These are phyloP conservation scores for Aspergillus pseudoviridinutans DNA, from an alignment of 2,329 filamentous ascomycete species.

Conservation along the genomic window DNA sequence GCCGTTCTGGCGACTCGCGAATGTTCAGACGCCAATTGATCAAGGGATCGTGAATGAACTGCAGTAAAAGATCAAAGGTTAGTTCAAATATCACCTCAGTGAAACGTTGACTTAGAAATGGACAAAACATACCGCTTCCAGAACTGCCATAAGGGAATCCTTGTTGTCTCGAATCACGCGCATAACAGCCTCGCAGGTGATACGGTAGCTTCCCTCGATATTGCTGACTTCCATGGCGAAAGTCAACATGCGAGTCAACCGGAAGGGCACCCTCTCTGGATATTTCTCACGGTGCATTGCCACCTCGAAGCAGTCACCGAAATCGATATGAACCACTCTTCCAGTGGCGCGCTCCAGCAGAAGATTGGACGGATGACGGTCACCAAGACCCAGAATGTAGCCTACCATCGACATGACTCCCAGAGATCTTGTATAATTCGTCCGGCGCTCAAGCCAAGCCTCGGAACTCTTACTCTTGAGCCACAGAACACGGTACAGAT, in stretches of 20 bases:
- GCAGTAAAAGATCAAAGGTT: slow-evolving; percentile 19
- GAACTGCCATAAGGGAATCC: slow-evolving; percentile 94
- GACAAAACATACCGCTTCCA: slow-evolving; percentile 77
- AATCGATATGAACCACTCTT: slow-evolving; percentile 98
- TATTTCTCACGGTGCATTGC: slow-evolving; percentile 99
- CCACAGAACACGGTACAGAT: slow-evolving; percentile 96
- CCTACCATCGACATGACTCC: slow-evolving; percentile 99
- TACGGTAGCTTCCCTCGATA: slow-evolving; percentile 96
- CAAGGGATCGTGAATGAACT: slow-evolving; percentile 99
- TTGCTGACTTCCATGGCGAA: slow-evolving; percentile 99
- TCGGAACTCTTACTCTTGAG: slow-evolving; percentile 98
- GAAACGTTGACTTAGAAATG: not conserved
- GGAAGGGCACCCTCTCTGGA: slow-evolving; percentile 94
- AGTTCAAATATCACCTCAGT: not conserved
- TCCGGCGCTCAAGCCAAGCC: slow-evolving; percentile 92
- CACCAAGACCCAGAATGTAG: slow-evolving; percentile 93
- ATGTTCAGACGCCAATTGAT: slow-evolving; percentile 86
- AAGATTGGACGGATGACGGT: slow-evolving; percentile 95
- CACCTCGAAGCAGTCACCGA: slow-evolving; percentile 98
- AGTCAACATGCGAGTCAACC: slow-evolving; percentile 95
- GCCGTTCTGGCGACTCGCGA: slow-evolving; percentile 57
- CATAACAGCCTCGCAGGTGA: slow-evolving; percentile 98
- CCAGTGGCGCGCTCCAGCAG: slow-evolving; percentile 95
- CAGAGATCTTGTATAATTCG: slow-evolving; percentile 96
- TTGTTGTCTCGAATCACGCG: slow-evolving; percentile 94